phyloP scores from a whole-genome alignment of 768 basidiomycete species.

The Mycena rebaudengoi region DNA sequence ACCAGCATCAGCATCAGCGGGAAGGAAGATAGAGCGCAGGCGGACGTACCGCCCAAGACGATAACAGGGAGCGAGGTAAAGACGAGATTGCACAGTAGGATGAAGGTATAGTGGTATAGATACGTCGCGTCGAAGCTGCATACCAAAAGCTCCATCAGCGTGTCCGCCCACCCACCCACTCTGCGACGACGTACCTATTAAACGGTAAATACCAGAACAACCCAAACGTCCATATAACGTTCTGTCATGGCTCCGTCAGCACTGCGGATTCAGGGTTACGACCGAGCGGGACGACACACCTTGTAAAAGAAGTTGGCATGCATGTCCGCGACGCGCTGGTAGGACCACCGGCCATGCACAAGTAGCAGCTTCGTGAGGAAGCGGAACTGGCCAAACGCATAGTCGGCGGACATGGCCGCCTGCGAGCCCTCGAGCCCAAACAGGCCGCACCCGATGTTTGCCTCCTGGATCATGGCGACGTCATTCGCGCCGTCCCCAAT shows the following conservation, averaged over 20 bases:
- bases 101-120: slow-evolving; percentile 94
- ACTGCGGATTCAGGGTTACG: neutral
- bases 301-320: slow-evolving; percentile 99
- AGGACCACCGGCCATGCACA: slow-evolving; percentile 97
- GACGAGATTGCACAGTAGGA: slow-evolving; percentile 88
- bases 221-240: slow-evolving; percentile 91
- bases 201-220: slow-evolving; percentile 95
- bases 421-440: slow-evolving; percentile 96
- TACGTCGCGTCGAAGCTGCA: slow-evolving; percentile 92
- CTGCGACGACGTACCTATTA: slow-evolving; percentile 67
- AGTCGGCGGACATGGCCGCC: slow-evolving; percentile 99
- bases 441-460: slow-evolving; percentile 96
- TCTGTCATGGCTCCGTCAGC: slow-evolving; percentile 51
- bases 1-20: slow-evolving; percentile 10
- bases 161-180: neutral
- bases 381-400: slow-evolving; percentile 97
- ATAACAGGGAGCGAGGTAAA: slow-evolving; percentile 96
- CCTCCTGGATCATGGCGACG: slow-evolving; percentile 99
- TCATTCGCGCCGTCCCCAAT: slow-evolving; percentile 99
- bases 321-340: slow-evolving; percentile 96
- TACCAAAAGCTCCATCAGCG: no score
- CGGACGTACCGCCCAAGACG: slow-evolving; percentile 81
- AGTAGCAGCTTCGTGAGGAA: slow-evolving; percentile 91
- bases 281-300: slow-evolving; percentile 54
- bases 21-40: neutral